A percentile compares a stretch with the other conserved stretches of the same genome.
Evolutionary conservation across 2,329 filamentous ascomycete genomes (phyloP).

Genomic region (Aureobasidium sp.): DNA sequence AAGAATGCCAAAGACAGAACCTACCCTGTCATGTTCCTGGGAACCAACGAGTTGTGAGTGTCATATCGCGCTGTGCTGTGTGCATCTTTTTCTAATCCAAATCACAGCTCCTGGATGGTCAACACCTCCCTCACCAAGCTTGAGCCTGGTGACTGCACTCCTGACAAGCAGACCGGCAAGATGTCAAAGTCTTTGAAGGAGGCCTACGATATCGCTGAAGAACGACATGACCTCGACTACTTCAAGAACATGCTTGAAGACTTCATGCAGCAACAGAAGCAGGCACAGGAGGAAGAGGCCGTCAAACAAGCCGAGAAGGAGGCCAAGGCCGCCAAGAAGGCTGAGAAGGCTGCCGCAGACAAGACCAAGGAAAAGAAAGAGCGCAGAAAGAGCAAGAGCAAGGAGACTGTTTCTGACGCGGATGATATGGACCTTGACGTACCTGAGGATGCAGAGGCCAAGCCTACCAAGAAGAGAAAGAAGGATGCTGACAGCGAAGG

Average conservation of each 20-base stretch:
- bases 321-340: slow-evolving; percentile 37
- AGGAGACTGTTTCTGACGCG: slow-evolving; percentile 19
- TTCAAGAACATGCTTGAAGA: slow-evolving; percentile 72
- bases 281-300: slow-evolving; percentile 41
- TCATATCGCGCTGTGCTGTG: neutral
- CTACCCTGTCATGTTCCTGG: slow-evolving; percentile 91
- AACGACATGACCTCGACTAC: slow-evolving; percentile 68
- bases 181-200: slow-evolving; percentile 70
- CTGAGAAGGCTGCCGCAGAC: slow-evolving; percentile 25
- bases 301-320: slow-evolving; percentile 35
- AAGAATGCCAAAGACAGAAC: slow-evolving; percentile 79
- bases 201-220: slow-evolving; percentile 73
- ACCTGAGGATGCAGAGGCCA: slow-evolving; percentile 58
- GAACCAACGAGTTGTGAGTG: slow-evolving; percentile 95
- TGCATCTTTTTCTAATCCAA: slow-evolving; percentile 15
- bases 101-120: slow-evolving; percentile 74
- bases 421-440: slow-evolving; percentile 38
- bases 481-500: slow-evolving; percentile 58
- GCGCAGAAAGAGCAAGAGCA: slow-evolving; percentile 32
- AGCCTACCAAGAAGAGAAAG: slow-evolving; percentile 72
- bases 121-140: slow-evolving; percentile 78
- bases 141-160: slow-evolving; percentile 61
- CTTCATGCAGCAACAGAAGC: slow-evolving; percentile 49
- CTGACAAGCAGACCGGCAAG: slow-evolving; percentile 62
- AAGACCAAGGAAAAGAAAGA: slow-evolving; percentile 48